Conservation (phyloP, 1,284 basidiomycete genomes). For the Rhizoctonia solani region DNA sequence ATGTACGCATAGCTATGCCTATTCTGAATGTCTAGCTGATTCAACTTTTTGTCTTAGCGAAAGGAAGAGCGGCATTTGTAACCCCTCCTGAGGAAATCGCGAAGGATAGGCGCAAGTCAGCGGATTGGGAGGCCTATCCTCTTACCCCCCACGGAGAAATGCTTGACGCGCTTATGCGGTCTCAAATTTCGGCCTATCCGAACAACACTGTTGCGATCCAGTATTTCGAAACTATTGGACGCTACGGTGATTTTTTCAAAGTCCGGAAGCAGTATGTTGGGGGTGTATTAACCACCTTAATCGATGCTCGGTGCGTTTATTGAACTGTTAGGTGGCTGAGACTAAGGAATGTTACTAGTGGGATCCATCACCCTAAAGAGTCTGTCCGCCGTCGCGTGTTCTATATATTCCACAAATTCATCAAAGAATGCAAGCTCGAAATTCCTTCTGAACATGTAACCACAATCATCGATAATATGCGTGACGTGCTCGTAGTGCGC, state of each 20-base stretch:
- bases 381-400: conserved; percentile 80
- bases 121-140: conserved; percentile 52
- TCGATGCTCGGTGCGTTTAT: conserved; percentile 72
- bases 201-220: conserved; percentile 89
- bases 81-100: conserved; percentile 61
- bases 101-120: conserved; percentile 66
- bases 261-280: conserved; percentile 84
- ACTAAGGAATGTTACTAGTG: conserved; percentile 55
- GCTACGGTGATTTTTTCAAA: conserved; percentile 97
- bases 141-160: conserved; percentile 91
- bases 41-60: conserved; percentile 42
- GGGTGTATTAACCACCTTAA: conserved; percentile 86
- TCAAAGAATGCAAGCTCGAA: conserved; percentile 82
- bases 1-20: conserved; percentile 41
- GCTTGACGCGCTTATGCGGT: conserved; percentile 81
- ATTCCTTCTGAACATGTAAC: conserved; percentile 75
- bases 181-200: conserved; percentile 81
- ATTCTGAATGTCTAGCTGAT: conserved; percentile 52
- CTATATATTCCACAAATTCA: conserved; percentile 93
- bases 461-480: conserved; percentile 74
- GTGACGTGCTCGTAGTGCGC: conserved; percentile 68
- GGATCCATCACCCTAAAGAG: conserved; percentile 79
- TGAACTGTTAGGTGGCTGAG: background rate
- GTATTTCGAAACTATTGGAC: conserved; percentile 89
- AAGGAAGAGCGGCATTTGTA: conserved; percentile 77